Conservation (phyloP, 1,284 basidiomycete genomes). For the Trametes pubescens region DNA sequence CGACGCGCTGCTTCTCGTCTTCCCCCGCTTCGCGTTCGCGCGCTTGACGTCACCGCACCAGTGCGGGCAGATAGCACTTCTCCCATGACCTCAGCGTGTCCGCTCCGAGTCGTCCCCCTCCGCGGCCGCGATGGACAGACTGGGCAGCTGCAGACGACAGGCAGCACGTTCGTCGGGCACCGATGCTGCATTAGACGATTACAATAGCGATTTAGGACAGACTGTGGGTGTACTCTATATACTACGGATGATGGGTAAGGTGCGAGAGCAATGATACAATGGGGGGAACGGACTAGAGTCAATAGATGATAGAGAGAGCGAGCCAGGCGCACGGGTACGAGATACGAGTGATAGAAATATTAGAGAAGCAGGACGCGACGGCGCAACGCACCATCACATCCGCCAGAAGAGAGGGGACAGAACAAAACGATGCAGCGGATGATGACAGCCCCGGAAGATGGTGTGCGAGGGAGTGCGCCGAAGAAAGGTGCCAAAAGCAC, state of each 20-base stretch:
- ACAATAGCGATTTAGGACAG: slow-evolving; percentile 31
- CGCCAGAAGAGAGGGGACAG: slow-evolving; percentile 1
- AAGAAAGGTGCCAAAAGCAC: slow-evolving; percentile 11
- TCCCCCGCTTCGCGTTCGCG: slow-evolving; percentile 4
- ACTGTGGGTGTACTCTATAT: slow-evolving; percentile 31
- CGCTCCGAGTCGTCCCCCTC: neutral
- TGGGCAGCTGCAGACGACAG: too few relatives aligned
- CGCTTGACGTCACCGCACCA: slow-evolving; percentile 11
- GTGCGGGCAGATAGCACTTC: neutral
- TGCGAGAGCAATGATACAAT: slow-evolving; percentile 32
- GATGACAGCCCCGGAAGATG: slow-evolving; percentile 14
- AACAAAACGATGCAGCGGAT: slow-evolving; percentile 12
- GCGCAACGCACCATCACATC: slow-evolving; percentile 18
- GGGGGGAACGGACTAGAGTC: slow-evolving; percentile 18
- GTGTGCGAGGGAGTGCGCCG: slow-evolving; percentile 1
- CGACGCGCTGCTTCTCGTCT: slow-evolving; percentile 7
- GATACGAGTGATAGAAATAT: slow-evolving; percentile 5
- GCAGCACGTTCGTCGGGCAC: slow-evolving; percentile 12
- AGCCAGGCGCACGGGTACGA: slow-evolving; percentile 16
- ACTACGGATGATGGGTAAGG: slow-evolving; percentile 32
- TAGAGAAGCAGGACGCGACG: slow-evolving; percentile 11
- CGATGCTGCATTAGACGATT: slow-evolving; percentile 28
- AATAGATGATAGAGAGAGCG: slow-evolving; percentile 14
- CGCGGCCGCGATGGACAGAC: neutral
- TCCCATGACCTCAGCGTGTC: slow-evolving; percentile 17